Percentiles rank a stretch among this genome's conserved stretches.
Conservation (phyloP, 768 basidiomycete species). For the Neoboletus subvelutipes region DNA sequence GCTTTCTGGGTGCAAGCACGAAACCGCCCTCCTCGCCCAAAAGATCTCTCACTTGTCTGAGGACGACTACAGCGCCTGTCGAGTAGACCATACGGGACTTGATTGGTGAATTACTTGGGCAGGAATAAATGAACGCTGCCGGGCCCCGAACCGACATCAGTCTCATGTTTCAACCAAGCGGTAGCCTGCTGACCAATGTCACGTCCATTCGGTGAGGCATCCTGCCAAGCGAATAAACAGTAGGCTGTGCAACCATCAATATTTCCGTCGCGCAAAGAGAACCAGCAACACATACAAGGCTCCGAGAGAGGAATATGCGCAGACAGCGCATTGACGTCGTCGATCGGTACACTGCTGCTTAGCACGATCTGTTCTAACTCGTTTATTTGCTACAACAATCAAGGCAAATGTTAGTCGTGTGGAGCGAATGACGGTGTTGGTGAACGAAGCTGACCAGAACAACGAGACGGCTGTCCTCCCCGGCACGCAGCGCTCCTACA, state of each 20-base stretch:
- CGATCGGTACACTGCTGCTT: conserved; percentile 41
- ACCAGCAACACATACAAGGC: conserved; percentile 42
- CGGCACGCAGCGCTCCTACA: conserved; percentile 54
- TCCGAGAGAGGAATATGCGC: conserved; percentile 53
- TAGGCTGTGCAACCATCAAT: conserved; percentile 39
- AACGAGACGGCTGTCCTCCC: conserved; percentile 52
- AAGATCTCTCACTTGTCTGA: conserved; percentile 53
- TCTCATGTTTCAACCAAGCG: neutral
- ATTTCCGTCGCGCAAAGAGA: neutral
- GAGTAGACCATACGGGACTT: conserved; percentile 91
- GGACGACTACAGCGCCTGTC: conserved; percentile 58
- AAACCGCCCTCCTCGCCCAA: conserved; percentile 44
- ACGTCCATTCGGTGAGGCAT: conserved; percentile 43
- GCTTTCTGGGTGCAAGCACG: conserved; percentile 53
- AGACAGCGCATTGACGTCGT: conserved; percentile 44
- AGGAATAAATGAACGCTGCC: conserved; percentile 91
- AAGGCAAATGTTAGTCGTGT: neutral
- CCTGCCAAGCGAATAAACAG: conserved; percentile 67
- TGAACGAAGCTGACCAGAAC: conserved; percentile 52
- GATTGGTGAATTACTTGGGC: conserved; percentile 77
- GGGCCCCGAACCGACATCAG: conserved; percentile 1
- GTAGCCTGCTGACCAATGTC: conserved; percentile 53
- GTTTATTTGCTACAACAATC: conserved; percentile 60
- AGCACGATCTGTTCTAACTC: conserved; percentile 57
- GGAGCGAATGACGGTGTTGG: neutral